phyloP scores from a whole-genome alignment of 2,329 filamentous ascomycete genomes.

The Berkeleyomyces basicola region DNA sequence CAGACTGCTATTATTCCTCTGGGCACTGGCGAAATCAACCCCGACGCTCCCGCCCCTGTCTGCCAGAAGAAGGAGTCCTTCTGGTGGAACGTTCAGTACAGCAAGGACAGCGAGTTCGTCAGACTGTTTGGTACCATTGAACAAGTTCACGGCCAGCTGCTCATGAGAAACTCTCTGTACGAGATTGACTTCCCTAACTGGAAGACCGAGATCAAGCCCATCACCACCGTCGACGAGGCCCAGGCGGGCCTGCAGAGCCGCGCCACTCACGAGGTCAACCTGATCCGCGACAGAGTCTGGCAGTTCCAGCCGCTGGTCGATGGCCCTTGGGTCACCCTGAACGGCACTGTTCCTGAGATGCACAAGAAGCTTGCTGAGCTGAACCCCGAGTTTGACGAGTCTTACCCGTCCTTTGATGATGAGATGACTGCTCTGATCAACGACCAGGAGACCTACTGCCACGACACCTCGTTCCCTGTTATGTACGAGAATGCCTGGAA shows the following conservation, averaged over 20 bases:
- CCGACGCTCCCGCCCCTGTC: background rate
- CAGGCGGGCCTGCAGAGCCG: background rate
- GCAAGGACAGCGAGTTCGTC: background rate
- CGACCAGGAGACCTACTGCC: background rate
- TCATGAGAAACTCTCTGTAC: background rate
- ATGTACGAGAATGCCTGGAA: slow-evolving; percentile 13
- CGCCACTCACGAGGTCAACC: background rate
- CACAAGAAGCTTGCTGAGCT: slow-evolving; percentile 12
- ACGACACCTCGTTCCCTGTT: background rate
- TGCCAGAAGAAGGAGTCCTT: background rate
- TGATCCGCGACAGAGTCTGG: slow-evolving; percentile 8
- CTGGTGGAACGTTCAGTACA: background rate
- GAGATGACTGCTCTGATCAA: background rate
- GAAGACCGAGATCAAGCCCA: background rate
- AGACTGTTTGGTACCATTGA: background rate
- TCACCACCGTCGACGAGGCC: background rate
- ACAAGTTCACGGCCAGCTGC: background rate
- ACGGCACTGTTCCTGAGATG: slow-evolving; percentile 15
- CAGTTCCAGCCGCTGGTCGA: slow-evolving; percentile 14
- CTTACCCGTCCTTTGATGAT: slow-evolving; percentile 8
- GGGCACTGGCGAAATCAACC: background rate
- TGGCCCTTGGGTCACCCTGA: slow-evolving; percentile 12
- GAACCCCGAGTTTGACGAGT: slow-evolving; percentile 15
- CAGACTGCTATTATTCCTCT: background rate
- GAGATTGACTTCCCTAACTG: background rate